Evolutionary conservation across 441 rosid species (phyloP), one percentile per base, ranked within the genome.

Genomic region (Brassica hybrid): DNA sequence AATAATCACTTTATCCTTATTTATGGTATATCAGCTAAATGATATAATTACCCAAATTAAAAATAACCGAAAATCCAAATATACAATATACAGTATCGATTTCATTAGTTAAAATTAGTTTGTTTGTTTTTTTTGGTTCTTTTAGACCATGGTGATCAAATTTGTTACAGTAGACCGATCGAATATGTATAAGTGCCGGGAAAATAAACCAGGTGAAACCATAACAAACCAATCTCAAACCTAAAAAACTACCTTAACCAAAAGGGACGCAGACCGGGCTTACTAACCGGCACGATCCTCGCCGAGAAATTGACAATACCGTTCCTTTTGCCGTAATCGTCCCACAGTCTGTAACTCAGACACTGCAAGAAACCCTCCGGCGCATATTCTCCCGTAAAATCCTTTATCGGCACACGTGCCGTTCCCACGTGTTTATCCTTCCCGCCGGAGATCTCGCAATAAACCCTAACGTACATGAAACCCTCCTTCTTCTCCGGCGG

Each of bases 341-440:
- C 76, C 75, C 66, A 50, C 66, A 70, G 64, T 4, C 80, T 52
- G 60, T 76, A 76, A 76, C 80, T 76, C 7, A 76, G 30, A 36
- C 74, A 76, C 14, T 76, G 80, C 76, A 76, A 5, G 11, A 62
- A 76, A 1, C 80, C 80, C 21, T 63, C 75, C 1, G 76, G 76
- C 2, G 80, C 75, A 70, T 69, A 76, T 16, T 41, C 80, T 63
- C 71, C 80, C 13, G 65, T 76, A 18, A 76, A 76, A 6, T 16
- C 80, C 57, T 69, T 76, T 5, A 76, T 54, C 1, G 80, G 80
- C 7, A 76, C 75, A 52, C 80, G 74, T 76, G 80, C 75, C 57
- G 71, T 61, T 54, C 71, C 80, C 65, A 76, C 75, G 25, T 11
- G 73, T 21, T 68, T 60, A 27, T 59, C 73, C n/a, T 75, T 18